Percentiles rank a stretch among this genome's conserved stretches.
Evolutionary conservation across 495 filamentous ascomycete genomes (phyloP).

Genomic region (Trichoderma parareesei): DNA sequence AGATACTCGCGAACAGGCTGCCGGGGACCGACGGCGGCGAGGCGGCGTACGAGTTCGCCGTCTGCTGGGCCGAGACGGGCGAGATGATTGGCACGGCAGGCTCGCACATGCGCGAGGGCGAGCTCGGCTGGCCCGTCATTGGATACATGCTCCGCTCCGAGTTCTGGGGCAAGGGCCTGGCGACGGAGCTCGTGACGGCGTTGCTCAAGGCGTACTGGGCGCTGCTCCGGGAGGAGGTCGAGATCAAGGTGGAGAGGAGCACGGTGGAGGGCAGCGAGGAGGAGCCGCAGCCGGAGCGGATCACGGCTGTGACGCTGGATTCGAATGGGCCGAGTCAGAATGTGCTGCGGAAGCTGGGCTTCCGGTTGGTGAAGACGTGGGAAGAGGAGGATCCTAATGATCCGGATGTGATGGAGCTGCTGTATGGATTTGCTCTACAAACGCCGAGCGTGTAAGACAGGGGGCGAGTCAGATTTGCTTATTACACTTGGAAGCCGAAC

Average conservation of each 20-base stretch:
- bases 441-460: neutral
- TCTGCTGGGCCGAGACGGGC: constrained; percentile 27
- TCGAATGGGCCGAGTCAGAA: constrained; percentile 28
- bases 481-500: neutral
- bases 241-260: constrained; percentile 19
- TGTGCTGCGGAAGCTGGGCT: constrained; percentile 33
- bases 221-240: constrained; percentile 29
- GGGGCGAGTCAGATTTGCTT: neutral
- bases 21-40: constrained; percentile 20
- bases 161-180: constrained; percentile 38
- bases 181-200: constrained; percentile 36
- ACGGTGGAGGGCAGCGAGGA: constrained; percentile 11
- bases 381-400: constrained; percentile 17
- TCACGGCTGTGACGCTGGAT: constrained; percentile 29
- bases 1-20: constrained; percentile 25
- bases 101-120: constrained; percentile 15
- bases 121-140: constrained; percentile 38
- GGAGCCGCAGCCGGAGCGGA: constrained; percentile 21
- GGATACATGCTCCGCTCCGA: constrained; percentile 41
- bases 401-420: neutral
- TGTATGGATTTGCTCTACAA: neutral
- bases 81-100: constrained; percentile 36
- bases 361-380: constrained; percentile 23
- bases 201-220: constrained; percentile 29
- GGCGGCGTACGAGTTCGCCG: constrained; percentile 30